These are phyloP conservation scores for Ceratobasidium sp. DNA, from an alignment of 1,284 basidiomycete species.

Conservation along the genomic window DNA sequence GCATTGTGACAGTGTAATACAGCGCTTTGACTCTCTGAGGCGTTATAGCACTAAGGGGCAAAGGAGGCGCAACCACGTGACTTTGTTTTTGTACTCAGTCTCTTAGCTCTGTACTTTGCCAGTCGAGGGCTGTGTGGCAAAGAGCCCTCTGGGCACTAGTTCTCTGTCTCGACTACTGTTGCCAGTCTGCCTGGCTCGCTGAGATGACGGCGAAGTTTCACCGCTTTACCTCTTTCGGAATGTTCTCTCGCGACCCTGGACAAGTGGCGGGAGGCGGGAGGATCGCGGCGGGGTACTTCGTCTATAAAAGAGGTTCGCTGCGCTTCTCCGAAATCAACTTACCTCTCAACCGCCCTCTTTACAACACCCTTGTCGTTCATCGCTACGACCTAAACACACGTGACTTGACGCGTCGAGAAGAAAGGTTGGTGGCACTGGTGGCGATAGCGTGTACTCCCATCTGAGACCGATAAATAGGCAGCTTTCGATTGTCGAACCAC, in stretches of 20 bases:
- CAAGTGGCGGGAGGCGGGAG: conserved; percentile 36
- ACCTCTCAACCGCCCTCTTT: neutral
- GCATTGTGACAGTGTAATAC: neutral
- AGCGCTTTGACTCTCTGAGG: too few relatives aligned
- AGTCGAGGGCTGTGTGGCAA: neutral
- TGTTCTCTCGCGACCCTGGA: conserved; percentile 26
- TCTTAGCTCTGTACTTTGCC: conserved; percentile 5
- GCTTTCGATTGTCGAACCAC: neutral
- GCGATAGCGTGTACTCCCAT: conserved; percentile 9
- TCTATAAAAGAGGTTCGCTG: conserved; percentile 1
- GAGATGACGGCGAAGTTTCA: neutral
- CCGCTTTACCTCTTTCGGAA: conserved; percentile 3
- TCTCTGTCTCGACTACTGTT: neutral
- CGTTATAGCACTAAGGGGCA: neutral
- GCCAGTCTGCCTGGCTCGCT: neutral
- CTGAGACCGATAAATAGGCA: neutral
- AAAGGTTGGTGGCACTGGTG: conserved; percentile 28
- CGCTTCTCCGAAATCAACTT: neutral
- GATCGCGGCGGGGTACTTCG: neutral
- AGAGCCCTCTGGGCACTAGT: neutral
- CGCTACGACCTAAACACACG: conserved; percentile 7
- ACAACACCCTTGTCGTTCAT: conserved; percentile 4
- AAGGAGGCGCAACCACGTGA: conserved; percentile 15
- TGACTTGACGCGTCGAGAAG: conserved; percentile 21
- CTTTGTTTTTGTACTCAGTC: neutral